Conservation (phyloP, 495 filamentous ascomycete species). For the Rhizodiscina lignyota region DNA sequence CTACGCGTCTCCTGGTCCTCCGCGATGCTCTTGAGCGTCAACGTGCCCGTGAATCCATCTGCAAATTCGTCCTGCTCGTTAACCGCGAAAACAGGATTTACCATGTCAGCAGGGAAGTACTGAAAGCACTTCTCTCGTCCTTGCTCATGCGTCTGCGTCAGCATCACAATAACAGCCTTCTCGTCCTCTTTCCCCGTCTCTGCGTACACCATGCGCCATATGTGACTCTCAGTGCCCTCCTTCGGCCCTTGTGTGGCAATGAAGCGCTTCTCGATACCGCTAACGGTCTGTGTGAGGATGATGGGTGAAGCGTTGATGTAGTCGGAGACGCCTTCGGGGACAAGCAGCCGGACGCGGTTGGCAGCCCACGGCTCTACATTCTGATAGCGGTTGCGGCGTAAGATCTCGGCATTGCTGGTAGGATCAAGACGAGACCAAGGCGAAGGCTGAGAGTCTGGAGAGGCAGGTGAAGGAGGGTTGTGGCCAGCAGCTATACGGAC, state of each 20-base stretch:
- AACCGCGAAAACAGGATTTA: conserved; percentile 34
- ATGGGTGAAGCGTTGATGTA: conserved; percentile 98
- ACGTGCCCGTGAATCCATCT: conserved; percentile 38
- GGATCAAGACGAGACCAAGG: conserved; percentile 42
- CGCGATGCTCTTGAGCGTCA: conserved; percentile 31
- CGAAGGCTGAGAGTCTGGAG: conserved; percentile 26
- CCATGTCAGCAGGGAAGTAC: conserved; percentile 58
- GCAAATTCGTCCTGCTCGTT: conserved; percentile 45
- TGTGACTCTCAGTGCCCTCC: conserved; percentile 47
- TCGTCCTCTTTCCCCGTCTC: conserved; percentile 39
- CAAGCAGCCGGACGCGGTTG: conserved; percentile 69
- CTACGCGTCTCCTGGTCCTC: conserved; percentile 32
- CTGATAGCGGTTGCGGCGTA: conserved; percentile 55
- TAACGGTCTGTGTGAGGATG: conserved; percentile 37
- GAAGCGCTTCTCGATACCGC: conserved; percentile 34
- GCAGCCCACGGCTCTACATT: conserved; percentile 79
- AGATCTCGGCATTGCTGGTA: conserved; percentile 30
- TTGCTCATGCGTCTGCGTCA: conserved; percentile 74
- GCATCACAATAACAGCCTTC: conserved; percentile 83
- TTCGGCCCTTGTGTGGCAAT: conserved; percentile 75
- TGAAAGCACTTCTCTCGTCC: conserved; percentile 80
- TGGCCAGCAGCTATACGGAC: conserved; percentile 30
- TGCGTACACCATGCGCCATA: conserved; percentile 94
- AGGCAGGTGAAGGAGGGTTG: conserved; percentile 18
- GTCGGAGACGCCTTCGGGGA: conserved; percentile 62